These are phyloP conservation scores for Dillenia suffruticosa DNA, from an alignment of 164 flowering plant genomes.

Conservation along the genomic window DNA sequence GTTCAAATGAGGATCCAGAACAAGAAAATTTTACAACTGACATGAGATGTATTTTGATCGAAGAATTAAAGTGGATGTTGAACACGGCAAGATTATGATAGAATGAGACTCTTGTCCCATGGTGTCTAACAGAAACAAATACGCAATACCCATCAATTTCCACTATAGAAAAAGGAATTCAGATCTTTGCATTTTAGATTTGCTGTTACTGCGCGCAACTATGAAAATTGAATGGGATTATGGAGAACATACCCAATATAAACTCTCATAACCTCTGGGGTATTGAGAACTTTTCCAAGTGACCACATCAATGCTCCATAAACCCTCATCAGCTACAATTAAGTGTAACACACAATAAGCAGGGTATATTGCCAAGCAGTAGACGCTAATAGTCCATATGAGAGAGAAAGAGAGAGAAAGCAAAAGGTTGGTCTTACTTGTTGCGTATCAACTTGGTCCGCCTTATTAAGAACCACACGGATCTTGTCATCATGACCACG, in stretches of 20 bases:
- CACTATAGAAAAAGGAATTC: no score
- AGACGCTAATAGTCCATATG: neutral
- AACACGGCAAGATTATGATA: no score
- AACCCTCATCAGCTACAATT: conserved; percentile 64
- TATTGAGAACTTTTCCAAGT: conserved; percentile 70
- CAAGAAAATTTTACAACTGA: no score
- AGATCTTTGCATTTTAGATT: no score
- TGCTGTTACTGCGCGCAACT: no score
- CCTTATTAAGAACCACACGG: conserved; percentile 94
- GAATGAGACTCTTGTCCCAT: no score
- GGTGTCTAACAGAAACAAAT: no score
- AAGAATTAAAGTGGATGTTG: no score
- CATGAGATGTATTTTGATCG: no score
- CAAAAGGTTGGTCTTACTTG: conserved; percentile 44
- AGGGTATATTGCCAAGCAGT: conserved; percentile 1
- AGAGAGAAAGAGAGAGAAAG: neutral
- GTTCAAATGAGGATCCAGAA: no score
- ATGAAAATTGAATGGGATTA: no score
- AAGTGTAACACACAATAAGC: neutral
- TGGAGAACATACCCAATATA: conserved; percentile 54
- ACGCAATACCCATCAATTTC: no score
- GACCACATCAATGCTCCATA: conserved; percentile 88
- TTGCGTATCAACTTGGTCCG: conserved; percentile 98
- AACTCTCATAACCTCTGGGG: conserved; percentile 74
- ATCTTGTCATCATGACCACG: conserved; percentile 98